phyloP scores from a whole-genome alignment of 305 asterid genomes.

The Solanum hybrid region DNA sequence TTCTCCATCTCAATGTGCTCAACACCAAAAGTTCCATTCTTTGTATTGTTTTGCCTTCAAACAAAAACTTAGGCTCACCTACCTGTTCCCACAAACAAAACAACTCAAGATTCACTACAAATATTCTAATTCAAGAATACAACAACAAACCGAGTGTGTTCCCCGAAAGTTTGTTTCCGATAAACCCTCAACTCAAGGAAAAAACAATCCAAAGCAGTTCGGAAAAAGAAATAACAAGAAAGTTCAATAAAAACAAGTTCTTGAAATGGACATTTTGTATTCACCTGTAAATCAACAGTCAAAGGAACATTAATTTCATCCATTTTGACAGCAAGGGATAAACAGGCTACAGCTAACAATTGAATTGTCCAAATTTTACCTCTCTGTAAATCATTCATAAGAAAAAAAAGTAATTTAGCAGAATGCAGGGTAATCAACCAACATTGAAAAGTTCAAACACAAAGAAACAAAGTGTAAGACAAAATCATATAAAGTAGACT shows the following conservation, averaged over 20 bases:
- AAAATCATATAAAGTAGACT: conserved; percentile 12
- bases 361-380: conserved; percentile 48
- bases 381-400: conserved; percentile 21
- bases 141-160: background rate
- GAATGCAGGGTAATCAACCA: conserved; percentile 1
- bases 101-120: conserved; percentile 36
- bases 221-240: background rate
- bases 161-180: background rate
- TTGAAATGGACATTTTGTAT: background rate
- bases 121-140: conserved; percentile 11
- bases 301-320: conserved; percentile 56
- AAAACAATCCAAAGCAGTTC: background rate
- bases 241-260: background rate
- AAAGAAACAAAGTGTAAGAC: background rate
- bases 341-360: conserved; percentile 60
- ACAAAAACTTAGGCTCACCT: conserved; percentile 36
- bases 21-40: conserved; percentile 66
- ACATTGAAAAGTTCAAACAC: background rate
- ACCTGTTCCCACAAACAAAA: conserved; percentile 32
- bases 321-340: conserved; percentile 68
- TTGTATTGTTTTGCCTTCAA: conserved; percentile 43
- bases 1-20: conserved; percentile 47
- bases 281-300: conserved; percentile 60
- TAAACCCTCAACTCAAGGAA: background rate
- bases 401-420: background rate